phyloP scores from a whole-genome alignment of 768 basidiomycete species.

The Termitomyces sp. region DNA sequence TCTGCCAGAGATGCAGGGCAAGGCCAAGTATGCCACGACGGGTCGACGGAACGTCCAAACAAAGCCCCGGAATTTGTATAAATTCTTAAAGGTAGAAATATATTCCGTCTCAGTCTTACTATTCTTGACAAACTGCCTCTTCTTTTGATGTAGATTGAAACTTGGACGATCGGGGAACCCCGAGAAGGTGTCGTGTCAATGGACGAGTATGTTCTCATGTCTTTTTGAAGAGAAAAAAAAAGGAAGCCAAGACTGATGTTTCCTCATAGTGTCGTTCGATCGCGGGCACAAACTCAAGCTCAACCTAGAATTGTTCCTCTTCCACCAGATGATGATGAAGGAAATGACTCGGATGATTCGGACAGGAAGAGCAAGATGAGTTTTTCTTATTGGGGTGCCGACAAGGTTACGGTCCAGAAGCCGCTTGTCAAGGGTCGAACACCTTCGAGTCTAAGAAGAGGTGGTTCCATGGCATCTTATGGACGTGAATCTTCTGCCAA shows the following conservation, averaged over 20 bases:
- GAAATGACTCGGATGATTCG: conserved; percentile 72
- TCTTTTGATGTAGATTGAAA: conserved; percentile 58
- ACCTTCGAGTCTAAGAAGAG: conserved; percentile 36
- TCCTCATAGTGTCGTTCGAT: conserved; percentile 57
- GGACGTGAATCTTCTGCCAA: conserved; percentile 82
- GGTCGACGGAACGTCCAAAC: conserved; percentile 72
- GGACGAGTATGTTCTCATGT: conserved; percentile 68
- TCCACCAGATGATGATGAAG: conserved; percentile 58
- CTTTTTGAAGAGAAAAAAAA: not conserved
- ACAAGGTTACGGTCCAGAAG: conserved; percentile 84
- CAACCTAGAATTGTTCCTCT: conserved; percentile 67
- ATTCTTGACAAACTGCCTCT: not conserved
- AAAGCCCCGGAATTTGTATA: conserved; percentile 88
- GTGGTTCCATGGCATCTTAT: conserved; percentile 49
- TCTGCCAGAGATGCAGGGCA: conserved; percentile 78
- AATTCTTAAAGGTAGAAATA: conserved; percentile 72
- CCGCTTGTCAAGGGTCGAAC: conserved; percentile 52
- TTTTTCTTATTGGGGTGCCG: conserved; percentile 91
- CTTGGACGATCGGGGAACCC: conserved; percentile 80
- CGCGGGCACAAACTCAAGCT: conserved; percentile 54
- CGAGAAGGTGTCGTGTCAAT: conserved; percentile 80
- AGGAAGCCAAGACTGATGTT: conserved; percentile 3
- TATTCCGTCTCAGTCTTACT: conserved; percentile 4
- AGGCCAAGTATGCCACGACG: conserved; percentile 79
- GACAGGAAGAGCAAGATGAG: conserved; percentile 92